Base-by-base conservation (phyloP, 1,139 yeast genomes). In the Meyerozyma athensensis region DNA sequence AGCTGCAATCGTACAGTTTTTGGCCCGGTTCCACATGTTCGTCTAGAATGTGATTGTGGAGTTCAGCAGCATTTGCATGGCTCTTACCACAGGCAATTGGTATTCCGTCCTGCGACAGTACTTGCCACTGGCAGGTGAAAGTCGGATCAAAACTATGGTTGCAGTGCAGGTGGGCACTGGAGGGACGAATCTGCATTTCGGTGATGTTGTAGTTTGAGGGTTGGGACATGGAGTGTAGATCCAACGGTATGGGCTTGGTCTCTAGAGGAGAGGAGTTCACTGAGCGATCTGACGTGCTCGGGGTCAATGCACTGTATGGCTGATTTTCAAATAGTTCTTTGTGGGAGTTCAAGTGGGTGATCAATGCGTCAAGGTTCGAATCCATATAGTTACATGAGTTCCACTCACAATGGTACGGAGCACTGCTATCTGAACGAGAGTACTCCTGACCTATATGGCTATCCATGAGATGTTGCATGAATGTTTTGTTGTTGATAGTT, bases 11-110 rank as follows among this genome's bases (percentile, higher is more conserved):
- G 50, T 92, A 90, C 18, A 65, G 61, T 1, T 83, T 74, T 53
- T 82, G 75, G 2, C 96, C 90, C 9, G 82, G 74, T 2, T 86
- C 86, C 13, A 90, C 68, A 56, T 92, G 97, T 12, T 61, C 70
- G 2, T 65, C 59, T 8, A 79, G 71, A 12, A 92, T 54, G 58
- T 92, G 98, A 3, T 74, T 68, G 36, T 87, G 87, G 36, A 92
- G 65, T 4, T 72, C 82, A 5, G 78, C 77, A 3, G 83, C 73
- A 4, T 71, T 57, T 4, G 51, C 39, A 50, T 84, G 87, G 1
- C 45, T 47, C 35, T 53, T 44, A 35, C 63, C 64, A 55, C 97
- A 90, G 6, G 58, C 43, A 1, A 65, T 52, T 0, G 65, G 52
- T 3, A 59, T 56, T 7, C 71, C 70, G 10, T 53, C 48, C 1